Evolutionary conservation across 371 early-diverging fungal species (phyloP).

Genomic region (Lichtheimia hyalospora): DNA sequence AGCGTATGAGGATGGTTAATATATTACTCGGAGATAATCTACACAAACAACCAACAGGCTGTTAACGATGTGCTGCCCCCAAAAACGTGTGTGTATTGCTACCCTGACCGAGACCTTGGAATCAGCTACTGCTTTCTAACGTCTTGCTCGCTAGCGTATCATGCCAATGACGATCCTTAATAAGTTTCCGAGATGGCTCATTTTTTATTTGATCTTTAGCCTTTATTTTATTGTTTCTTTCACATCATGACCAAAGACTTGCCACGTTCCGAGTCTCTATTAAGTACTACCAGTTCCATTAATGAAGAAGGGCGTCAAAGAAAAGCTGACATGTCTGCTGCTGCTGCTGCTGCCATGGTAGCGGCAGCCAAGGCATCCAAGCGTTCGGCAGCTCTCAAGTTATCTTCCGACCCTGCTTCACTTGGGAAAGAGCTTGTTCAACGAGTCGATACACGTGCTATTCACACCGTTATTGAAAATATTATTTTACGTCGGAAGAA

Average conservation of each 20-base stretch:
- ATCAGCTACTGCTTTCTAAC: background rate
- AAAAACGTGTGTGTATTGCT: background rate
- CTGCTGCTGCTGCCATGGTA: constrained; percentile 19
- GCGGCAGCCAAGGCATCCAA: constrained; percentile 21
- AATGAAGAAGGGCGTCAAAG: constrained; percentile 6
- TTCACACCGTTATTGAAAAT: background rate
- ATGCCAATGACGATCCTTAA: background rate
- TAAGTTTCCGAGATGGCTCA: constrained; percentile 2
- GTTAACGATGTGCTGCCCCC: no score
- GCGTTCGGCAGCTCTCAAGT: background rate
- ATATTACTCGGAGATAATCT: background rate
- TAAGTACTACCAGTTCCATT: no score
- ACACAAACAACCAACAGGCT: background rate
- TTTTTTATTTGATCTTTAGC: background rate
- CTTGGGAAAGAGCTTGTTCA: constrained; percentile 3
- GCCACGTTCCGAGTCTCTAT: background rate
- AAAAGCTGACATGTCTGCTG: constrained; percentile 21
- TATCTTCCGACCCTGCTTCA: background rate
- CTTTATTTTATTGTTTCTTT: background rate
- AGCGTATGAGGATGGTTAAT: no score
- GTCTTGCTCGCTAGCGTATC: background rate
- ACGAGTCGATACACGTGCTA: constrained; percentile 4
- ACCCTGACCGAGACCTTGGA: background rate
- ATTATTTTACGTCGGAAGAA: background rate
- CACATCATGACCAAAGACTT: constrained; percentile 1